These are phyloP conservation scores for Chlorella sp. DNA, from an alignment of 139 green algal species.

Conservation along the genomic window DNA sequence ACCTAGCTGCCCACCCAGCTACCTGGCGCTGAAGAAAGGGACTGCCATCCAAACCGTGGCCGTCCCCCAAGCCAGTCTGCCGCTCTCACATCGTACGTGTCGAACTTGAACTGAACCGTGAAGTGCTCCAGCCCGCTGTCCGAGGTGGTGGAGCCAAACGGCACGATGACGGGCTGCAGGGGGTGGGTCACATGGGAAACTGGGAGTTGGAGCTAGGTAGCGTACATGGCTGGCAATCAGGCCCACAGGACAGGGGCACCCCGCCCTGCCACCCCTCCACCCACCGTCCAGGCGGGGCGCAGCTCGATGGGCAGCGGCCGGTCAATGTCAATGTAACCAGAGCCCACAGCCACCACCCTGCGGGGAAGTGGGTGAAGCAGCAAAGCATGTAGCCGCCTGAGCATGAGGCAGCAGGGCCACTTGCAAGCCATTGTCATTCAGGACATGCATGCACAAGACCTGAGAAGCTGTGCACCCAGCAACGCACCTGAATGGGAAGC, in stretches of 20 bases:
- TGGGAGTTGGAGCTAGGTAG: no score
- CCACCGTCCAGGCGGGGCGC: background rate
- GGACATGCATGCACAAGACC: background rate
- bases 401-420: no score
- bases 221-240: no score
- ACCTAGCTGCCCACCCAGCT: no score
- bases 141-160: background rate
- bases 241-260: background rate
- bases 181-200: background rate
- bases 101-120: constrained; percentile 2
- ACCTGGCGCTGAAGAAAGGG: background rate
- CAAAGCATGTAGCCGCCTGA: no score
- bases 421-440: no score
- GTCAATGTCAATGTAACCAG: background rate
- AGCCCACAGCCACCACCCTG: background rate
- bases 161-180: constrained; percentile 2
- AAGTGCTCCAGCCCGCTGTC: constrained; percentile 3
- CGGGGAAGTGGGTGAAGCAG: background rate
- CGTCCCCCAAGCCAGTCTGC: no score
- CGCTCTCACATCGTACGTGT: no score
- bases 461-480: no score
- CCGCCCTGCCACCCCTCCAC: background rate
- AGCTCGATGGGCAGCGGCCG: constrained; percentile 14
- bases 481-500: constrained; percentile 1
- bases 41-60: no score